Base-by-base conservation (phyloP, 768 basidiomycete genomes). In the Leccinum broughii region DNA sequence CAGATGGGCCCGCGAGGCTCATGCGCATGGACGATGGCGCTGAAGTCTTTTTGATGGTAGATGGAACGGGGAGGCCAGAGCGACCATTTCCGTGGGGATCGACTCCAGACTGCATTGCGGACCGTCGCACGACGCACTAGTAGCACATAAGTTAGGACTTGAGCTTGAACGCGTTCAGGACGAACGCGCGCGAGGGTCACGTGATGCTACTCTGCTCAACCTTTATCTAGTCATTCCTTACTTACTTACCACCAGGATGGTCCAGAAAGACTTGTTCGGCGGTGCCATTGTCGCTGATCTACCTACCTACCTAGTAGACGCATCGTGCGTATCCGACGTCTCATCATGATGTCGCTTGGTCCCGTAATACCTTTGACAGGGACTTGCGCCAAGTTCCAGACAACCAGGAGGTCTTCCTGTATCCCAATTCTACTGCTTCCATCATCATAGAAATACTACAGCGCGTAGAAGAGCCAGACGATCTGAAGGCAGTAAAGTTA, bases 371-470 rank as follows among this genome's bases (percentile, higher is more conserved):
- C 22, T 8, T 41, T 41, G 35, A 56, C 68, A 89, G 88, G 60
- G 76, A 80, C 54, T 60, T 87, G 6, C 92, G 96, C 56, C 92
- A 98, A 75, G 80, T 99, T 13, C 95, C 97, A 14, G 90, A 98
- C 71, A 93, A 86, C 4, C 96, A 99, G 74, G 97, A 98, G 70
- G 96, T 97, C 46, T 90, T 93, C 75, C 72, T 97, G 58, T 88
- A 87, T 57, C 83, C 83, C 6, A 74, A 84, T 52, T 89, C 86
- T 6, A 80, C 81, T 53, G 77, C 86, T 65, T 93, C 89, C 68
- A 81, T 95, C 62, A 83, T 98, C 54, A 75, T 97, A 28, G 97
- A 99, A 70, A 83, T 97, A 24, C 77, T 98, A 13, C 74, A 93
- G 71, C 80, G 85, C 59, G 93, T 96, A 26, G 79, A 86, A 35